Evolutionary conservation across 768 basidiomycete genomes (phyloP).

Genomic region (Termitomyces sp.): DNA sequence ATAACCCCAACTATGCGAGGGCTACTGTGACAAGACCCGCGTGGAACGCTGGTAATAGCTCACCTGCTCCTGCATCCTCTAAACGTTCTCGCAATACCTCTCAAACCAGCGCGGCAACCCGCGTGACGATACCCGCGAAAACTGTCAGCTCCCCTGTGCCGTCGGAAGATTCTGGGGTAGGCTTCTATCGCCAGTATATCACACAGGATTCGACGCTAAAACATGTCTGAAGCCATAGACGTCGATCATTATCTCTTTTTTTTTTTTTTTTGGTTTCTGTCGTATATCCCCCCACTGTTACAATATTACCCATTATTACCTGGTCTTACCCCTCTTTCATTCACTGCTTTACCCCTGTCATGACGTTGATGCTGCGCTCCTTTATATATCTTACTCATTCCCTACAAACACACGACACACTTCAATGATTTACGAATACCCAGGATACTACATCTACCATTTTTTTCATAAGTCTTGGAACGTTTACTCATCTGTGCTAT

Average conservation of each 20-base stretch:
- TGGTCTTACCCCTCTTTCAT: constrained; percentile 11
- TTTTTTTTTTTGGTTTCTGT: not conserved
- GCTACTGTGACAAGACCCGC: constrained; percentile 74
- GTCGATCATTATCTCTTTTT: constrained; percentile 6
- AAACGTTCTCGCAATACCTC: constrained; percentile 73
- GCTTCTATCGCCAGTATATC: constrained; percentile 78
- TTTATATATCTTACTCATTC: constrained; percentile 15
- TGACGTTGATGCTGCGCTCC: constrained; percentile 18
- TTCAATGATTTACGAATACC: constrained; percentile 5
- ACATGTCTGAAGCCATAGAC: constrained; percentile 30
- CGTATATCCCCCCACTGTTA: constrained; percentile 15
- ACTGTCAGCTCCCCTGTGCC: constrained; percentile 68
- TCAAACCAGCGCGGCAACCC: constrained; percentile 63
- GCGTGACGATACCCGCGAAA: constrained; percentile 35
- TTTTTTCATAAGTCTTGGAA: constrained; percentile 15
- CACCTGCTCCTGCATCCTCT: constrained; percentile 32
- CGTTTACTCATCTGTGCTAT: constrained; percentile 37
- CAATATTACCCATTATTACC: constrained; percentile 18
- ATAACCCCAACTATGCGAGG: constrained; percentile 59
- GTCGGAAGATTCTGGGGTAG: constrained; percentile 80
- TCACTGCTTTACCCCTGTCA: constrained; percentile 8
- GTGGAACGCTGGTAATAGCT: constrained; percentile 66
- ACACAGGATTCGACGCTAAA: constrained; percentile 71
- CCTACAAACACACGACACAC: not conserved
- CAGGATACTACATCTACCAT: constrained; percentile 8